Percentiles rank a stretch among this genome's conserved stretches.
phyloP scores from a whole-genome alignment of 805 yeast genomes.

The Jamesozyma hellenica region DNA sequence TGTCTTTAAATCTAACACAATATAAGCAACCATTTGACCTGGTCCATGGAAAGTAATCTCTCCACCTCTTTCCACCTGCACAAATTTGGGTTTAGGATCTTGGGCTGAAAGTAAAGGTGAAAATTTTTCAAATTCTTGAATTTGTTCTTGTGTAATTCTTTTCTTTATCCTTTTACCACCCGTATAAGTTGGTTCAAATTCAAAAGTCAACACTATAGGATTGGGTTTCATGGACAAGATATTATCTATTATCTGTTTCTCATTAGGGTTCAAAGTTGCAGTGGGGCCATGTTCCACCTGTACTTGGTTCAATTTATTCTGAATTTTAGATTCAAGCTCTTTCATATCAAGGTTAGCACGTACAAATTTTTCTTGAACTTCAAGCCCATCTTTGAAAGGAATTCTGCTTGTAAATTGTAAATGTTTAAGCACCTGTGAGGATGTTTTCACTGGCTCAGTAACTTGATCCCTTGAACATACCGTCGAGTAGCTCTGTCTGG shows the following conservation, averaged over 20 bases:
- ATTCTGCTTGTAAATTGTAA: slow-evolving; percentile 33
- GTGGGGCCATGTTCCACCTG: slow-evolving; percentile 30
- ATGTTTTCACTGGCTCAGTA: slow-evolving; percentile 26
- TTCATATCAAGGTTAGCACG: slow-evolving; percentile 50
- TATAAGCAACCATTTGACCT: slow-evolving; percentile 84
- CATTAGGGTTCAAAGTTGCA: slow-evolving; percentile 35
- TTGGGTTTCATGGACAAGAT: slow-evolving; percentile 42
- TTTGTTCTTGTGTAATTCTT: slow-evolving; percentile 31
- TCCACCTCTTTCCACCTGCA: slow-evolving; percentile 87
- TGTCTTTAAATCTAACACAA: slow-evolving; percentile 59
- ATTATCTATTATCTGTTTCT: slow-evolving; percentile 35
- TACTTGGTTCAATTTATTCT: slow-evolving; percentile 32
- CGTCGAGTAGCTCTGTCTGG: too few relatives aligned
- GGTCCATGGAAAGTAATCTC: slow-evolving; percentile 95
- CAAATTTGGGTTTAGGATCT: slow-evolving; percentile 44
- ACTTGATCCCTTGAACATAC: too few relatives aligned
- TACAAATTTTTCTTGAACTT: slow-evolving; percentile 47
- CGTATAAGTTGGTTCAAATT: slow-evolving; percentile 79
- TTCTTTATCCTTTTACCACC: slow-evolving; percentile 78
- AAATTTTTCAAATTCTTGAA: slow-evolving; percentile 18
- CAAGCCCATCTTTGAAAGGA: slow-evolving; percentile 40
- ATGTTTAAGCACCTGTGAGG: slow-evolving; percentile 34
- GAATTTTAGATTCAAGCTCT: slow-evolving; percentile 40
- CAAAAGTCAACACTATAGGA: slow-evolving; percentile 71
- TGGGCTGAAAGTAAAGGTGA: slow-evolving; percentile 11